Conservation (phyloP, 1,139 yeast species). For the Debaryomyces psychrophilus region DNA sequence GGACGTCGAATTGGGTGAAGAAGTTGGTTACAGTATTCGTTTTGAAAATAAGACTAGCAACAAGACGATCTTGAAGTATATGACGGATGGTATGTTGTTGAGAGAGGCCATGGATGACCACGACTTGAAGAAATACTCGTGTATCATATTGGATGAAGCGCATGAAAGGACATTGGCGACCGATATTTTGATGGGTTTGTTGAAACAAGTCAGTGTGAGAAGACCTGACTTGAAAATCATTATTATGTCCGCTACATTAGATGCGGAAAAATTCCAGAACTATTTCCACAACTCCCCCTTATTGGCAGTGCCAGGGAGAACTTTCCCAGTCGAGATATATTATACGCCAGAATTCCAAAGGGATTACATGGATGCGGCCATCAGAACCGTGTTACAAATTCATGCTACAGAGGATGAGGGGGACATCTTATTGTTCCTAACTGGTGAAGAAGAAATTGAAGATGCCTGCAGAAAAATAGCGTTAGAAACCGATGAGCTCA, state of each 20-base stretch:
- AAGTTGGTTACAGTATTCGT: constrained; percentile 92
- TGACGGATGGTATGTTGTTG: constrained; percentile 98
- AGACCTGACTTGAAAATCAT: constrained; percentile 90
- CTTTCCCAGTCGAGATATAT: constrained; percentile 95
- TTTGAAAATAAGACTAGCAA: constrained; percentile 86
- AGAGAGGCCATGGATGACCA: constrained; percentile 99
- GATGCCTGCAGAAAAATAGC: constrained; percentile 91
- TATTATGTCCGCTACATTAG: constrained; percentile 97
- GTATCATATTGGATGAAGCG: constrained; percentile 95
- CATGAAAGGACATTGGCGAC: constrained; percentile 97
- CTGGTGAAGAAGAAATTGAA: constrained; percentile 98
- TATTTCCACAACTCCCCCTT: constrained; percentile 92
- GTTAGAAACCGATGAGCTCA: constrained; percentile 83
- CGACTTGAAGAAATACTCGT: constrained; percentile 74
- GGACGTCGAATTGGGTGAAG: constrained; percentile 88
- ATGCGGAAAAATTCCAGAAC: constrained; percentile 91
- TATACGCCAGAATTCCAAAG: constrained; percentile 96
- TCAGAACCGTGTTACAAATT: constrained; percentile 90
- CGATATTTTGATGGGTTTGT: constrained; percentile 92
- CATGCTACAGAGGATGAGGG: constrained; percentile 97
- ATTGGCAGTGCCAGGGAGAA: constrained; percentile 96
- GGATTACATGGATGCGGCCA: constrained; percentile 92
- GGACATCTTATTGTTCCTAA: constrained; percentile 82
- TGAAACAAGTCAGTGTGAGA: constrained; percentile 77
- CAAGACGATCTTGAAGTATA: constrained; percentile 84